A percentile compares a stretch with the other conserved stretches of the same genome.
These are phyloP conservation scores for Colletotrichum australisinense DNA, from an alignment of 2,329 filamentous ascomycete species.

Conservation along the genomic window DNA sequence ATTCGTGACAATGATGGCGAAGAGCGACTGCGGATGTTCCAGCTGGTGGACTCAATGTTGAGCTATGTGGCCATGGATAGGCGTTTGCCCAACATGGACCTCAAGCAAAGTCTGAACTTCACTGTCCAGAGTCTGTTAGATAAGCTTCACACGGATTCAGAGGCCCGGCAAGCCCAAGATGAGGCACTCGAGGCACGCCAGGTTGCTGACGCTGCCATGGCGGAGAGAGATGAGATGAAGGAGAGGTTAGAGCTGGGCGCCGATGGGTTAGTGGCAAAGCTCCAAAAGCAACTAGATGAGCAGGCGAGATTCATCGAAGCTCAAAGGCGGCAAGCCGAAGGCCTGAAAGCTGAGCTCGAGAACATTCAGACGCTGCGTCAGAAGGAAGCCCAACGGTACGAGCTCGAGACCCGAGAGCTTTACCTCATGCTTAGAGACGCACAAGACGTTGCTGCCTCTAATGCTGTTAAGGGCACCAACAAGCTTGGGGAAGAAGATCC, in stretches of 20 bases:
- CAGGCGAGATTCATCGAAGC: constrained; percentile 92
- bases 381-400: constrained; percentile 93
- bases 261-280: constrained; percentile 90
- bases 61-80: constrained; percentile 99
- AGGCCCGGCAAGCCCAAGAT: constrained; percentile 91
- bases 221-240: constrained; percentile 95
- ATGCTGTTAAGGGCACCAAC: constrained; percentile 71
- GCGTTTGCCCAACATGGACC: constrained; percentile 93
- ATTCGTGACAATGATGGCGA: constrained; percentile 93
- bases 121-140: constrained; percentile 95
- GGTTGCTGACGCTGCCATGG: constrained; percentile 94
- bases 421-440: constrained; percentile 99
- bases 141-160: constrained; percentile 95
- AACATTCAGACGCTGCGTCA: constrained; percentile 87
- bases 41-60: constrained; percentile 98
- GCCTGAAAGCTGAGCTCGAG: constrained; percentile 88
- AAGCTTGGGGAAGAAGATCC: constrained; percentile 72
- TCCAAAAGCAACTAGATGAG: constrained; percentile 94
- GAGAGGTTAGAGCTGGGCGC: constrained; percentile 90
- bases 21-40: constrained; percentile 94
- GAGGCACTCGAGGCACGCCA: constrained; percentile 91
- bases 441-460: constrained; percentile 93
- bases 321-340: constrained; percentile 85
- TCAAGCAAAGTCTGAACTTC: constrained; percentile 97
- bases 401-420: constrained; percentile 93